Evolutionary conservation across 768 basidiomycete genomes (phyloP).

Genomic region (Jaapia argillacea): DNA sequence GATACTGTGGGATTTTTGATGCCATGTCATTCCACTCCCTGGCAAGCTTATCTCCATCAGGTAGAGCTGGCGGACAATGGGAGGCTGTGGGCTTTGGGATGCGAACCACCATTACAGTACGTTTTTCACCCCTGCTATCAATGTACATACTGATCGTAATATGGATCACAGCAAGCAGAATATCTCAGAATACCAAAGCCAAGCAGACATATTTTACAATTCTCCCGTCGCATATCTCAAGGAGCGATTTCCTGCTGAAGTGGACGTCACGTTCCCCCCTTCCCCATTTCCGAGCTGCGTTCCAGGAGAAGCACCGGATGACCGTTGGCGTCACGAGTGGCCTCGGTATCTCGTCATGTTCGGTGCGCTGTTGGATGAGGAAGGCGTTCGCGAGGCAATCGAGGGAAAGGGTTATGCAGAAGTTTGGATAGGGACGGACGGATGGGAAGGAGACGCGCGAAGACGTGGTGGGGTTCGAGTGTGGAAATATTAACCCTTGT

Average conservation of each 20-base stretch:
- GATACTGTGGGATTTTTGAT: constrained; percentile 68
- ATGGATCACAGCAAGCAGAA: constrained; percentile 34
- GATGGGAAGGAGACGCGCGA: constrained; percentile 67
- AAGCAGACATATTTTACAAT: constrained; percentile 74
- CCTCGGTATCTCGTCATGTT: constrained; percentile 80
- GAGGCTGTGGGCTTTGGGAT: constrained; percentile 76
- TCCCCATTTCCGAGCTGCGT: constrained; percentile 45
- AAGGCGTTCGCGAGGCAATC: constrained; percentile 38
- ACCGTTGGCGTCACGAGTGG: constrained; percentile 63
- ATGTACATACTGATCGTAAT: constrained; percentile 6
- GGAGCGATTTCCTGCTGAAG: constrained; percentile 52
- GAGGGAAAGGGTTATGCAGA: constrained; percentile 49
- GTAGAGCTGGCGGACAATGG: constrained; percentile 43
- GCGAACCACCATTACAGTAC: constrained; percentile 86
- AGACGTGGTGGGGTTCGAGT: constrained; percentile 61
- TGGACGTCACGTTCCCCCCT: constrained; percentile 55
- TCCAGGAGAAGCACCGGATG: constrained; percentile 28
- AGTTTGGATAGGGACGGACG: constrained; percentile 52
- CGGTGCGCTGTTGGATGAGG: constrained; percentile 55
- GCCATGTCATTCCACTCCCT: constrained; percentile 97
- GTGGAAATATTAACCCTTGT: constrained; percentile 34
- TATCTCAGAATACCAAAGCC: constrained; percentile 55
- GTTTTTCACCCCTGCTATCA: constrained; percentile 16
- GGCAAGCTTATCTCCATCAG: constrained; percentile 80
- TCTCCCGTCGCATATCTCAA: constrained; percentile 59